Conservation (phyloP, 768 basidiomycete species). For the Rhodocollybia butyracea region DNA sequence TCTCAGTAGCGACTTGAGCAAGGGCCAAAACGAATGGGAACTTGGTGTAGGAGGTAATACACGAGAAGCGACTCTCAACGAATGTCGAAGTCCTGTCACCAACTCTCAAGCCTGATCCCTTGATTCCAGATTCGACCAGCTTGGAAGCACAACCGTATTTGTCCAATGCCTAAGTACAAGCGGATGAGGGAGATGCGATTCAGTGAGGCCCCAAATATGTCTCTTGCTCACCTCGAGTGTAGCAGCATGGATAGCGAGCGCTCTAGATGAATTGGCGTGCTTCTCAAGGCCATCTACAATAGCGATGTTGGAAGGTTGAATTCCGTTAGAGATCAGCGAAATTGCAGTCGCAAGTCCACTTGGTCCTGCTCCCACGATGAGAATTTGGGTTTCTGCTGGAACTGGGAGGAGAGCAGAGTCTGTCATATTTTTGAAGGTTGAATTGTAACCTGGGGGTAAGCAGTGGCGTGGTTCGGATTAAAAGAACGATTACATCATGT, state of each 20-base stretch:
- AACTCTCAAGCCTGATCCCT: slow-evolving; percentile 15
- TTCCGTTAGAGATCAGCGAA: slow-evolving; percentile 31
- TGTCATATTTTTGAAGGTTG: too few relatives aligned
- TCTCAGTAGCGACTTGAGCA: slow-evolving; percentile 37
- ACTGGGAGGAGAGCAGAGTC: too few relatives aligned
- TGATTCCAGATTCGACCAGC: slow-evolving; percentile 27
- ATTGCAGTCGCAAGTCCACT: slow-evolving; percentile 27
- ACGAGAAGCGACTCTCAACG: slow-evolving; percentile 17
- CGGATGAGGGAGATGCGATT: neutral
- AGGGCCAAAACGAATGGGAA: slow-evolving; percentile 32
- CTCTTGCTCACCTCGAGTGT: slow-evolving; percentile 45
- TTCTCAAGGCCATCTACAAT: slow-evolving; percentile 34
- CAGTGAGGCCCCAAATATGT: neutral
- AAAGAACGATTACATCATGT: too few relatives aligned
- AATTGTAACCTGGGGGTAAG: too few relatives aligned
- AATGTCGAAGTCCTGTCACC: slow-evolving; percentile 16
- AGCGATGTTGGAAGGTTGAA: slow-evolving; percentile 25
- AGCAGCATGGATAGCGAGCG: slow-evolving; percentile 38
- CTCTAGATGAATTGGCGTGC: slow-evolving; percentile 37
- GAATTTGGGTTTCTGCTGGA: slow-evolving; percentile 1
- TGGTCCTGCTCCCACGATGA: slow-evolving; percentile 17
- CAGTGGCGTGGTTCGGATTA: too few relatives aligned
- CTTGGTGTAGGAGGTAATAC: slow-evolving; percentile 30
- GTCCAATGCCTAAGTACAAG: slow-evolving; percentile 35
- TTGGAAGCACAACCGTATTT: slow-evolving; percentile 30